Evolutionary conservation across 2,329 filamentous ascomycete genomes (phyloP).

Genomic region (Xylaria sp.): DNA sequence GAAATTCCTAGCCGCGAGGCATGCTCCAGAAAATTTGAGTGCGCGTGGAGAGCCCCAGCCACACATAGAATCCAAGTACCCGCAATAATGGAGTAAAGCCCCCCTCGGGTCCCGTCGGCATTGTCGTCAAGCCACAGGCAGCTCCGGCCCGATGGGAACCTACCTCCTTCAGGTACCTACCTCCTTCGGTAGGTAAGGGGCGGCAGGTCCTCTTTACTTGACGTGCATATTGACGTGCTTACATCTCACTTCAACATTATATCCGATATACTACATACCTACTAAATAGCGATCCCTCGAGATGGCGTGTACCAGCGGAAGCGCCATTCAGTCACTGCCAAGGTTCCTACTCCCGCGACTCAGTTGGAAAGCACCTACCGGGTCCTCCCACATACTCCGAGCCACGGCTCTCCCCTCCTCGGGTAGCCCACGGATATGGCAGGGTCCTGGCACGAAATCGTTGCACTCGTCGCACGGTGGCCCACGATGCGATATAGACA

Average conservation of each 20-base stretch:
- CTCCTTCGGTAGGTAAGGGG: too few relatives aligned
- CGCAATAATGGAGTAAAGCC: too few relatives aligned
- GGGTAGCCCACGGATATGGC: conserved; percentile 22
- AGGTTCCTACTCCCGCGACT: conserved; percentile 58
- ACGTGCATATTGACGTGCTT: not conserved
- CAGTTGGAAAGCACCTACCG: conserved; percentile 50
- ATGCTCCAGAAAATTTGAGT: conserved; percentile 17
- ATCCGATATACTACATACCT: too few relatives aligned
- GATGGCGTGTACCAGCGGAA: conserved; percentile 35
- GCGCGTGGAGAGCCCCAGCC: conserved; percentile 10
- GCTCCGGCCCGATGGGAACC: not conserved
- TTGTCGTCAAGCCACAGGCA: not conserved
- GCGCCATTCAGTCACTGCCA: conserved; percentile 48
- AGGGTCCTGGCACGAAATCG: conserved; percentile 23
- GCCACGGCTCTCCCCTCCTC: conserved; percentile 33
- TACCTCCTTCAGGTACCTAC: conserved; percentile 1
- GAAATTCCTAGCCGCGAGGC: conserved; percentile 1
- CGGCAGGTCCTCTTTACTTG: not conserved
- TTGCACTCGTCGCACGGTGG: conserved; percentile 30
- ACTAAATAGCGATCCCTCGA: not conserved
- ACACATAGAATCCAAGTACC: too few relatives aligned
- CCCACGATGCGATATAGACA: conserved; percentile 12
- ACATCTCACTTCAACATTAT: not conserved
- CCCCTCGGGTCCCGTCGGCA: conserved; percentile 5
- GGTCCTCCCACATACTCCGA: conserved; percentile 35